phyloP scores from a whole-genome alignment of 1,139 yeast species.

The Eremothecium sinecaudum region DNA sequence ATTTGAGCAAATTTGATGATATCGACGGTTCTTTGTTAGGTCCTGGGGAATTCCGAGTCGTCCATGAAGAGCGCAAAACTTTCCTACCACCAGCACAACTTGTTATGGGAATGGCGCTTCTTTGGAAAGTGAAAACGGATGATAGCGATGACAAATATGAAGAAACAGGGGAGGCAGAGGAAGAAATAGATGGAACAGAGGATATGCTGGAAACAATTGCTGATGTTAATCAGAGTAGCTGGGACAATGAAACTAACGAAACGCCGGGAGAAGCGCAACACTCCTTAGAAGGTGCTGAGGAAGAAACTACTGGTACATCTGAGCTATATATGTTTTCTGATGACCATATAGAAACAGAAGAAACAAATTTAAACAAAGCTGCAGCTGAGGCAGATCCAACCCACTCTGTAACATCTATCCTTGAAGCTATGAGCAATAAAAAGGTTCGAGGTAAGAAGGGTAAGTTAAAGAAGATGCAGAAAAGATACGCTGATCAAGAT shows the following conservation, averaged over 20 bases:
- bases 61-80: conserved; percentile 45
- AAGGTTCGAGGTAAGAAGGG: conserved; percentile 75
- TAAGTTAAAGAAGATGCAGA: conserved; percentile 70
- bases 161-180: conserved; percentile 9
- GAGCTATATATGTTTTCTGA: conserved; percentile 6
- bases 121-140: conserved; percentile 50
- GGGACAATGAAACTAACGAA: conserved; percentile 4
- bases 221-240: conserved; percentile 4
- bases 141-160: conserved; percentile 18
- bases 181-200: conserved; percentile 7
- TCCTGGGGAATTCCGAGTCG: conserved; percentile 52
- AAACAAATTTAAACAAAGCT: not conserved
- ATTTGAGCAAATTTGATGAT: conserved; percentile 54
- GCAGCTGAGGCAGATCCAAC: conserved; percentile 8
- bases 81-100: conserved; percentile 73
- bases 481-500: conserved; percentile 83
- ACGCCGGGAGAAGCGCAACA: conserved; percentile 2
- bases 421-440: conserved; percentile 23
- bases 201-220: conserved; percentile 6
- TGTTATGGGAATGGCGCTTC: conserved; percentile 81
- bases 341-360: conserved; percentile 6
- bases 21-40: conserved; percentile 54
- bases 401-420: conserved; percentile 13
- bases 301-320: conserved; percentile 6
- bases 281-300: conserved; percentile 7